Base-by-base conservation (phyloP, 371 early-diverging fungal genomes). In the Rhizomucor pusillus region DNA sequence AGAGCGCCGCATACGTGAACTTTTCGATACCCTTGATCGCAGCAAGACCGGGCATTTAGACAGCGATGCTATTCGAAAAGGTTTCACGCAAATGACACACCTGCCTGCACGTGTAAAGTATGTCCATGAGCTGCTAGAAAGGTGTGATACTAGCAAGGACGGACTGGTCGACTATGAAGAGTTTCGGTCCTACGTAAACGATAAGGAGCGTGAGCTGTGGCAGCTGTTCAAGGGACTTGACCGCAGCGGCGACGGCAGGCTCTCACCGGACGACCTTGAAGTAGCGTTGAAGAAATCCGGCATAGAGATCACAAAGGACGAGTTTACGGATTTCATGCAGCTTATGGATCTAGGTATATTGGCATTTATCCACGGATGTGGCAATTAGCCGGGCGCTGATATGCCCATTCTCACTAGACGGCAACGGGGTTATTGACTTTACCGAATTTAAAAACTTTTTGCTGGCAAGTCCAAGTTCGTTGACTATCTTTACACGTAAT, bases 391-490 rank as follows among this genome's bases (percentile, higher is more conserved):
- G n/a, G n/a, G n/a, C n/a, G n/a, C n/a, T n/a, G n/a, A n/a, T n/a
- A n/a, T n/a, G n/a, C n/a, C n/a, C n/a, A n/a, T n/a, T n/a, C n/a
- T n/a, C n/a, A 12, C 23, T 59, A 62, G 73, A 81, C 67, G 79
- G 78, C 10, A 79, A 84, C 61, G 88, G 89, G 22, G 63, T 66
- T 5, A 85, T 86, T 44, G 83, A 84, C 56, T 86, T 75, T 63
- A 67, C 76, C 39, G 87, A 90, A 64, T 87, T 84, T 75, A 75
- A 82, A 50, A 86, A 88, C 71, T 88, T 86, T 57, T 63, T 88
- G 10, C 60, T 90, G 66, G 84, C 87, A 70, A 61, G 69, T 29
- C 29, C 29, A 5, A 7, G 29, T 29, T 29, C n/a, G n/a, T n/a
- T n/a, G n/a, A n/a, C n/a, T n/a, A n/a, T n/a, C n/a, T n/a, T n/a